Evolutionary conservation across 2,329 filamentous ascomycete genomes (phyloP).

Genomic region (Lasiodiplodia sp.): DNA sequence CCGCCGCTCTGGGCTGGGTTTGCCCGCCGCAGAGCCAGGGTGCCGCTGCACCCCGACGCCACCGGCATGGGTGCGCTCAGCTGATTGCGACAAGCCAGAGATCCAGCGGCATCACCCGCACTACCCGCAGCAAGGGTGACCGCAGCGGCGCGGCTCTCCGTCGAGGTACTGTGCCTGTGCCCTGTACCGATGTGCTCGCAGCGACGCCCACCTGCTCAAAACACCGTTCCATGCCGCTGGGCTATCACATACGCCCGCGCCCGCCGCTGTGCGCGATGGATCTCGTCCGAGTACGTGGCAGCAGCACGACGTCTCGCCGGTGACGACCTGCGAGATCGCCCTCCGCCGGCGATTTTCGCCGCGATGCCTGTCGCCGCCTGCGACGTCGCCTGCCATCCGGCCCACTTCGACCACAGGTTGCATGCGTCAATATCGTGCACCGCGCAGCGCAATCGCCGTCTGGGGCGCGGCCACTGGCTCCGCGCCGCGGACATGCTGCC

Average conservation of each 20-base stretch:
- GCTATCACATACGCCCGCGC: conserved; percentile 22
- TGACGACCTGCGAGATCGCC: conserved; percentile 7
- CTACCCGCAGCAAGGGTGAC: conserved; percentile 28
- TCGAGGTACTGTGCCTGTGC: conserved; percentile 19
- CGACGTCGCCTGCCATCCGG: neutral
- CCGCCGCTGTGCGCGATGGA: conserved; percentile 4
- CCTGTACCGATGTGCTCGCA: conserved; percentile 13
- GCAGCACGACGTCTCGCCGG: conserved; percentile 6
- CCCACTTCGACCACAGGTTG: conserved; percentile 16
- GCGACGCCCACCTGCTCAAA: conserved; percentile 3
- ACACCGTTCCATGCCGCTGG: conserved; percentile 16
- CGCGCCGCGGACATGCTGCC: conserved; percentile 17
- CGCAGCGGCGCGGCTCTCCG: conserved; percentile 28
- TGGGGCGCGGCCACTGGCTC: neutral
- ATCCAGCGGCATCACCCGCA: conserved; percentile 29
- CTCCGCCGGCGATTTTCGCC: neutral
- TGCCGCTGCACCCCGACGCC: conserved; percentile 24
- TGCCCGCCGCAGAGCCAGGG: conserved; percentile 22
- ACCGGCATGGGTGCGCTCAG: conserved; percentile 28
- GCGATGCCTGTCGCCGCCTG: conserved; percentile 8
- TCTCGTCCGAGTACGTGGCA: conserved; percentile 15
- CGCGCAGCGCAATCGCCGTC: conserved; percentile 6
- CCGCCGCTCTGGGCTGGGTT: conserved; percentile 18
- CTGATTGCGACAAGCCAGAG: conserved; percentile 25
- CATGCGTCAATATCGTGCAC: conserved; percentile 25